Evolutionary conservation across 202 grass and related monocot genomes (phyloP), one percentile per base, ranked within the genome.

Genomic region (Eragrostis tef): DNA sequence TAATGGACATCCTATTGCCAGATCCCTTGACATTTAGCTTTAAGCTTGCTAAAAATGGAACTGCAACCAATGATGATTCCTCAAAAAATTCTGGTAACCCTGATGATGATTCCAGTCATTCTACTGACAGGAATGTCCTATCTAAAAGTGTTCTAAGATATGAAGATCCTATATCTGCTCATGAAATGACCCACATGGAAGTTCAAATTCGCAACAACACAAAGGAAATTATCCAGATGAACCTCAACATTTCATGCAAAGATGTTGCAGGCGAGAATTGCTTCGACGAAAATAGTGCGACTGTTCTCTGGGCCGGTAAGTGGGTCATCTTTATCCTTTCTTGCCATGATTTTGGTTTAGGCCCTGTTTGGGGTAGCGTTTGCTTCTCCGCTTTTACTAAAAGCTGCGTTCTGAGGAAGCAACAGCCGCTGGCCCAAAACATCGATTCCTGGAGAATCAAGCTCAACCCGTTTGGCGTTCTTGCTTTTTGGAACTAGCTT

Each of bases 201-300:
- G 90, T 91, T 74, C 80, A 93, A 64, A 88, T 98, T 79, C 87
- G 71, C 46, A 98, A 98, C 70, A 98, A 98, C 70, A 98, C 96
- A 12, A 98, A 93, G 27, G 96, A 95, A 89, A 90, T 67, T 82
- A 98, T 98, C 77, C 69, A 7, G 71, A 93, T 98, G 88, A 93
- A 83, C 78, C 93, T 95, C 60, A 91, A 76, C 52, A 80, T 98
- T 81, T 88, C 89, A 76, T 98, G 96, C 79, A 95, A 80, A 86
- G 96, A 98, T 89, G 96, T 98, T 51, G 92, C 96, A 7, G 92
- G 96, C 77, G 71, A 91, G 39, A 98, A 95, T 88, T 98, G 96
- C 72, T 87, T 89, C 0, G 89, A 95, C 2, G 90, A 94, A 79
- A 90, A 88, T 67, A 94, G 88, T 73, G 88, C 88, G 31, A 98